phyloP scores from a whole-genome alignment of 805 yeast species.

The Saccharomycopsis fodiens region DNA sequence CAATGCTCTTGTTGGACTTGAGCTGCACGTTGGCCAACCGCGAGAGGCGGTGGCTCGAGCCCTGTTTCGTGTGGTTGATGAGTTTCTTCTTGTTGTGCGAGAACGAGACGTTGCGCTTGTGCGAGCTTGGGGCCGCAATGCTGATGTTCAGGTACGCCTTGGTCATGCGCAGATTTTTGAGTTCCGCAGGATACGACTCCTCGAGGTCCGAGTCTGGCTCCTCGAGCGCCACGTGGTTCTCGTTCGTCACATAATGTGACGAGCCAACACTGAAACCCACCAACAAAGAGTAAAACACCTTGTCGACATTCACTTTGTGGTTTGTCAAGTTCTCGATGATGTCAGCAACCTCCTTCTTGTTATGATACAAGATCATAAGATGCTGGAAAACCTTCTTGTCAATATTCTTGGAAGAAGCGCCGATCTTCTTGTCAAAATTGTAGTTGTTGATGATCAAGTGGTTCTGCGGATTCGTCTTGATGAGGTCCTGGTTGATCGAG shows the following conservation, averaged over 20 bases:
- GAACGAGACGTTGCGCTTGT: conserved; percentile 17
- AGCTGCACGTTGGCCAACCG: not conserved
- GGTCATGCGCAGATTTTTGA: conserved; percentile 15
- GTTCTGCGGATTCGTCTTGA: conserved; percentile 13
- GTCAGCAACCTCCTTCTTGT: conserved; percentile 14
- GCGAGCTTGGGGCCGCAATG: conserved; percentile 14
- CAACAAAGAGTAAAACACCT: conserved; percentile 19
- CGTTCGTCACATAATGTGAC: conserved; percentile 3
- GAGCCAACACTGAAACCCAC: conserved; percentile 14
- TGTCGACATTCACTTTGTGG: conserved; percentile 19
- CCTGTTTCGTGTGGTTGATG: conserved; percentile 1
- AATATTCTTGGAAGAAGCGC: conserved; percentile 6
- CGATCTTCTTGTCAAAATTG: conserved; percentile 16
- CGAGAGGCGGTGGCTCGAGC: conserved; percentile 8
- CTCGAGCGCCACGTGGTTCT: not conserved
- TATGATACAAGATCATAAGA: conserved; percentile 17
- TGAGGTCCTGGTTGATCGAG: conserved; percentile 19
- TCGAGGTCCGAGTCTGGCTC: conserved; percentile 13
- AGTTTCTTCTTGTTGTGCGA: conserved; percentile 6
- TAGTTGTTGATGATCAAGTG: conserved; percentile 18
- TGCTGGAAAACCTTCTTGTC: conserved; percentile 10
- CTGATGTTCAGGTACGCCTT: conserved; percentile 20
- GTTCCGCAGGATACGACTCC: conserved; percentile 18
- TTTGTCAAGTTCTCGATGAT: conserved; percentile 16
- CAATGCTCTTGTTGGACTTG: conserved; percentile 17